Conservation (phyloP, 768 basidiomycete species). For the Austroboletus festivus region DNA sequence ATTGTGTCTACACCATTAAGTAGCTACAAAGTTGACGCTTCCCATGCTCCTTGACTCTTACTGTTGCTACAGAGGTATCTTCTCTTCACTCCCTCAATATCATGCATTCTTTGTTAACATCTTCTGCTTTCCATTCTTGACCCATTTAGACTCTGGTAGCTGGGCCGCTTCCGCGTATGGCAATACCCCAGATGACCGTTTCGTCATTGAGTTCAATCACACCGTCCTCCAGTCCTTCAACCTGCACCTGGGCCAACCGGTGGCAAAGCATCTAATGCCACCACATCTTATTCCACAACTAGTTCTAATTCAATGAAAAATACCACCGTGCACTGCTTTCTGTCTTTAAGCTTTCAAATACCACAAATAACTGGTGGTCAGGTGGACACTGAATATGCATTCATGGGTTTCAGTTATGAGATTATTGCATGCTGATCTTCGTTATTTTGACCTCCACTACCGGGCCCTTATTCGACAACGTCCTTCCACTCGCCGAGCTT, state of each 20-base stretch:
- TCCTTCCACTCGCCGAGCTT: constrained; percentile 46
- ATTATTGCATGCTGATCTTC: constrained; percentile 53
- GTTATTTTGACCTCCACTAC: constrained; percentile 39
- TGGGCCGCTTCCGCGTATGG: no score
- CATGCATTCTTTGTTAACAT: no score
- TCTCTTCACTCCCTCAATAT: no score
- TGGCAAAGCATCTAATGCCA: no score
- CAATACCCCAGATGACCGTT: neutral
- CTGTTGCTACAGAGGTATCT: no score
- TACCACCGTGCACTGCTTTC: constrained; percentile 30
- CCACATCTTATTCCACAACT: no score
- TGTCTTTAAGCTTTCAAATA: constrained; percentile 48
- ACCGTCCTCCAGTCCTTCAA: neutral
- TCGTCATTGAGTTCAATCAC: neutral
- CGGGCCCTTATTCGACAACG: constrained; percentile 63
- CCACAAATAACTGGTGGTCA: constrained; percentile 62
- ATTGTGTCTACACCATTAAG: no score
- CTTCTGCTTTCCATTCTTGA: neutral
- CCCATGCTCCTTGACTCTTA: no score
- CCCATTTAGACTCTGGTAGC: neutral
- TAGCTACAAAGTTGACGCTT: no score
- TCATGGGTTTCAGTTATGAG: constrained; percentile 77
- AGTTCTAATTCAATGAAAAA: neutral
- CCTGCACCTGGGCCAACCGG: neutral
- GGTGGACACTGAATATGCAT: constrained; percentile 62